Base-by-base conservation (phyloP, 106 monocot genomes). In the Dioscorea zingiberensis region DNA sequence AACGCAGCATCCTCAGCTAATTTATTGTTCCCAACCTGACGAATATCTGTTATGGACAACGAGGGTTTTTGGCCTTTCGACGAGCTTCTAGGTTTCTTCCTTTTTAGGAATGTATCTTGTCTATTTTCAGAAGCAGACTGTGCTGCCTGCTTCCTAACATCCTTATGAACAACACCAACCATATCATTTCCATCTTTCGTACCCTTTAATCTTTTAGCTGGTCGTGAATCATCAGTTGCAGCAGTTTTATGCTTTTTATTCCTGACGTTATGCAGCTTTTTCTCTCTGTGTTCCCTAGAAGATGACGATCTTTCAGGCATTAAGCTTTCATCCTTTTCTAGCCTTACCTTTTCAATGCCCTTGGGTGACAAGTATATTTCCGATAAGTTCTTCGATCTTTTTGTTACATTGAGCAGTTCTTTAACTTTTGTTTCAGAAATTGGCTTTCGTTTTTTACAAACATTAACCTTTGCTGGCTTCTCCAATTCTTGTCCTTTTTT, bases 171-270 rank as follows among this genome's bases (percentile, higher is more conserved):
- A n/a, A n/a, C n/a, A 47, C n/a, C n/a, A 17, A 21, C 19, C 51
- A 51, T 58, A 47, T 47, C 63, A 54, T 47, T 60, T 64, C 18
- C 74, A 9, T 69, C 69, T 45, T 60, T 77, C 18, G 17, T 54
- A 68, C 17, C n/a, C 76, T 76, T 95, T 32, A 65, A 25, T 74
- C 73, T 85, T 78, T 91, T 95, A 45, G 60, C 61, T 28, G 67
- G 55, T 15, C 26, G 76, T 30, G 75, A 53, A 49, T 83, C 77
- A 45, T 80, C 74, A 56, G 18, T 49, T 51, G 15, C 58, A 59
- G 60, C 55, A 47, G 77, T 18, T 45, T 74, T 83, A 64, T 71
- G 76, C 45, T 85, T 85, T 60, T 64, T 77, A 62, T 18, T 74
- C 24, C 65, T 51, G 25, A 67, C 16, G 14, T 72, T 48, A 19